These are phyloP conservation scores for Talaromyces sp. DNA, from an alignment of 2,329 filamentous ascomycete species.

Conservation along the genomic window DNA sequence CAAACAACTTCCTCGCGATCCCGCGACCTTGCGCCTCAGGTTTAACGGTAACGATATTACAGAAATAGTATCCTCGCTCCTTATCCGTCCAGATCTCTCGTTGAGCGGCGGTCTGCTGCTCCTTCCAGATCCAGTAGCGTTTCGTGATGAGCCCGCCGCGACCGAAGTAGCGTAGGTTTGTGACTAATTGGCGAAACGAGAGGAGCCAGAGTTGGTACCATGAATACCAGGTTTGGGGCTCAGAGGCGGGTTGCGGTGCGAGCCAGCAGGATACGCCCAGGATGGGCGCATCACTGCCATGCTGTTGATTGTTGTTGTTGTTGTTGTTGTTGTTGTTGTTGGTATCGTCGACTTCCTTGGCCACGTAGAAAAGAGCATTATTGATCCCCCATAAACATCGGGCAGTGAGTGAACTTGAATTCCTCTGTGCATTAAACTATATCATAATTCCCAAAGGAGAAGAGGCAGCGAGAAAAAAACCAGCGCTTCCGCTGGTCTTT, in stretches of 20 bases:
- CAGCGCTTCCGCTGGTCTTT: slow-evolving; percentile 8
- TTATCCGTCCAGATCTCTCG: slow-evolving; percentile 59
- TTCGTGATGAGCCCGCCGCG: slow-evolving; percentile 61
- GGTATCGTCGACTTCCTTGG: slow-evolving; percentile 43
- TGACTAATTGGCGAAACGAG: slow-evolving; percentile 59
- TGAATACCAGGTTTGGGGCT: slow-evolving; percentile 54
- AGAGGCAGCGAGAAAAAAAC: slow-evolving; percentile 8
- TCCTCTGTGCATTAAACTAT: slow-evolving; percentile 57
- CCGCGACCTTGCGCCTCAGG: slow-evolving; percentile 62
- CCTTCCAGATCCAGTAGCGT: slow-evolving; percentile 70
- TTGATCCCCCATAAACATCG: slow-evolving; percentile 67
- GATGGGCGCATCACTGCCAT: slow-evolving; percentile 38
- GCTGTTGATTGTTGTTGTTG: neutral
- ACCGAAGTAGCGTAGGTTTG: slow-evolving; percentile 61
- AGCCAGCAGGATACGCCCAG: slow-evolving; percentile 71
- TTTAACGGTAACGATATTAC: slow-evolving; percentile 67
- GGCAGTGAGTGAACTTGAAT: slow-evolving; percentile 58
- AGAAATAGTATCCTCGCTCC: slow-evolving; percentile 64
- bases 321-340: neutral
- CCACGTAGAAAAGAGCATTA: slow-evolving; percentile 65
- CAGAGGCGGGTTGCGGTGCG: slow-evolving; percentile 47
- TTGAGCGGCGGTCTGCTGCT: slow-evolving; percentile 58
- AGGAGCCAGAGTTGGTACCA: slow-evolving; percentile 63
- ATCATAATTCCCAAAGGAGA: neutral
- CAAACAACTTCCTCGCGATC: slow-evolving; percentile 60